Percentiles rank a stretch among this genome's conserved stretches.
phyloP scores from a whole-genome alignment of 2,329 filamentous ascomycete genomes.

The Xylaria polymorpha region DNA sequence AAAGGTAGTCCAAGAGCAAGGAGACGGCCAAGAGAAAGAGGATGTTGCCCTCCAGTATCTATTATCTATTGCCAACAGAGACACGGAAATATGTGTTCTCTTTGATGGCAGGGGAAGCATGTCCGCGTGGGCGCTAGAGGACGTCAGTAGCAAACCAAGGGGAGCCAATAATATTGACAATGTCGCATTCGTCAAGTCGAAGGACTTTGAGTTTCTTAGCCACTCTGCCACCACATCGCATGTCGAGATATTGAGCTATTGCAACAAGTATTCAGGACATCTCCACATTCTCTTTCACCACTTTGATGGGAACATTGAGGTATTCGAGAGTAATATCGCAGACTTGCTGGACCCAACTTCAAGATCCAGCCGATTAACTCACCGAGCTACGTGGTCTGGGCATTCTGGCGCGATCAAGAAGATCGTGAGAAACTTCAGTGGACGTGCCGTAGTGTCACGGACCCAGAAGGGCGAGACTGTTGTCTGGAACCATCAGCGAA shows the following conservation, averaged over 20 bases:
- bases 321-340: constrained; percentile 82
- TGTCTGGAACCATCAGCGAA: constrained; percentile 79
- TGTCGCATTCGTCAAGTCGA: constrained; percentile 78
- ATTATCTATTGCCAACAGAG: constrained; percentile 85
- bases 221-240: constrained; percentile 54
- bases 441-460: constrained; percentile 81
- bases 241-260: constrained; percentile 79
- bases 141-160: constrained; percentile 77
- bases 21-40: constrained; percentile 67
- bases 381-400: constrained; percentile 81
- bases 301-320: constrained; percentile 85
- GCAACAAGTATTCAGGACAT: constrained; percentile 70
- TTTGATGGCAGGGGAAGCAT: constrained; percentile 86
- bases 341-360: constrained; percentile 80
- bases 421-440: constrained; percentile 86
- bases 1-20: constrained; percentile 72
- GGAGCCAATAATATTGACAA: constrained; percentile 81
- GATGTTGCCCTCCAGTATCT: constrained; percentile 84
- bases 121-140: constrained; percentile 93
- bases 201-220: constrained; percentile 61
- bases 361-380: constrained; percentile 68
- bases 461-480: constrained; percentile 83
- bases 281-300: constrained; percentile 83
- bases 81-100: constrained; percentile 87
- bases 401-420: constrained; percentile 85